phyloP scores from a whole-genome alignment of 306 rosid species.

The Vigna reflexopilosa region DNA sequence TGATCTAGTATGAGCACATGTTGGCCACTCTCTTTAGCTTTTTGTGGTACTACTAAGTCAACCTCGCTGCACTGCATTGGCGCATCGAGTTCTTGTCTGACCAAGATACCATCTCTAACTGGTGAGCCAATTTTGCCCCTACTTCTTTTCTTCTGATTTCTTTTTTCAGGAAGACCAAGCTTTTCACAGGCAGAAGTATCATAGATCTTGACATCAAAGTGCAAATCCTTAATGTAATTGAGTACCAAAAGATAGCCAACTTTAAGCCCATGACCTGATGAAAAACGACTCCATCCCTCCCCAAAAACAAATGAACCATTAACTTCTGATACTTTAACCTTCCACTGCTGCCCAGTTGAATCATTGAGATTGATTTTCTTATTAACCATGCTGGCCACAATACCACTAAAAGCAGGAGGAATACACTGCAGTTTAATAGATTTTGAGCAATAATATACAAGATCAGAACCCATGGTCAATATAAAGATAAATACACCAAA shows the following conservation, averaged over 20 bases:
- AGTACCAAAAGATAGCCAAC: slow-evolving; percentile 66
- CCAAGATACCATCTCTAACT: slow-evolving; percentile 16
- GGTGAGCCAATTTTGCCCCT: slow-evolving; percentile 26
- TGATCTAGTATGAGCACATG: slow-evolving; percentile 26
- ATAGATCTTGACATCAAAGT: slow-evolving; percentile 64
- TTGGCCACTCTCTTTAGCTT: slow-evolving; percentile 15
- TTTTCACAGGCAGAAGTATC: slow-evolving; percentile 63
- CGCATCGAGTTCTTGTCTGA: slow-evolving; percentile 31
- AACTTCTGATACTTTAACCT: slow-evolving; percentile 48
- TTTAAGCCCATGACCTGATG: slow-evolving; percentile 54
- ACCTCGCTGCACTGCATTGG: not conserved
- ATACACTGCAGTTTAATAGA: slow-evolving; percentile 56
- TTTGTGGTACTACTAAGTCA: slow-evolving; percentile 7
- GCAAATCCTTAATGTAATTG: slow-evolving; percentile 45
- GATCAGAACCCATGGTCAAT: slow-evolving; percentile 8
- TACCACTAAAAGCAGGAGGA: slow-evolving; percentile 63
- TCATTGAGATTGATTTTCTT: slow-evolving; percentile 60
- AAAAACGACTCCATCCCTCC: slow-evolving; percentile 72
- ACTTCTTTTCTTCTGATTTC: slow-evolving; percentile 43
- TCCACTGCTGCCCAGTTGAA: slow-evolving; percentile 56
- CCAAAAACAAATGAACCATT: slow-evolving; percentile 56
- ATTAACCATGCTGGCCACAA: slow-evolving; percentile 47
- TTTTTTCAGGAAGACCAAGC: slow-evolving; percentile 39
- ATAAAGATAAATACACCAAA: slow-evolving; percentile 12
- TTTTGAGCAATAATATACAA: slow-evolving; percentile 9